Evolutionary conservation across 352 stramenopile species (phyloP), one percentile per base, ranked within the genome.

Genomic region (Phytopythium chamaehyphon): DNA sequence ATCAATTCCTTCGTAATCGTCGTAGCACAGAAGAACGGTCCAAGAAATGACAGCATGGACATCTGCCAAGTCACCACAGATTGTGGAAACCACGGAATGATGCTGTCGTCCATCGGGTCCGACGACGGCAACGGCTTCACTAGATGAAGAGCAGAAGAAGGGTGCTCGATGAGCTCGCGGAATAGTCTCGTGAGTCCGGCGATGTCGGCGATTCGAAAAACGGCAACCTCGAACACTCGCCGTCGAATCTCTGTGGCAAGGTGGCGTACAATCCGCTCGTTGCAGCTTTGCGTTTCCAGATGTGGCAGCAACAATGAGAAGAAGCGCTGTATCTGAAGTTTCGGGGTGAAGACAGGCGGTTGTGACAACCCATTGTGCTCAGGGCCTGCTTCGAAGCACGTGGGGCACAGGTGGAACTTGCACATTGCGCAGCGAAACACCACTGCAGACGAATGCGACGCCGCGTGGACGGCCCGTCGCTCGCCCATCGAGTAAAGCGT

Each of bases 11-110:
- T 68, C 11, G 69, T 69, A 54, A 80, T 70, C 35, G 59, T 74
- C 3, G 66, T 75, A 31, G 61, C 67, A 11, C 72, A 61, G 19
- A 84, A 63, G 44, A 84, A 62, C n/a, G 69, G 66, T 0, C 73
- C 73, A 2, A 84, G 43, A 19, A 51, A 51, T 26, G 45, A 51
- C 45, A 51, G 45, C 26, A 51, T 39, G 8, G 26, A 6, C 40
- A 76, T 65, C 57, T 77, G 70, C 49, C 62, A 68, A 36, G 57
- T 42, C 14, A 63, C 58, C 8, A 71, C 46, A 9, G 52, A 37
- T 46, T 47, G 47, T 11, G 54, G 54, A 19, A 62, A 59, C 59
- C 54, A 62, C 33, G 66, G 49, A 31, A 71, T 39, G 6, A 31
- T 19, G 18, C 53, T 50, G 14, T 47, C 28, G 8, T 36, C n/a